Conservation (phyloP, 2,329 filamentous ascomycete species). For the Diaporthe australafricana region DNA sequence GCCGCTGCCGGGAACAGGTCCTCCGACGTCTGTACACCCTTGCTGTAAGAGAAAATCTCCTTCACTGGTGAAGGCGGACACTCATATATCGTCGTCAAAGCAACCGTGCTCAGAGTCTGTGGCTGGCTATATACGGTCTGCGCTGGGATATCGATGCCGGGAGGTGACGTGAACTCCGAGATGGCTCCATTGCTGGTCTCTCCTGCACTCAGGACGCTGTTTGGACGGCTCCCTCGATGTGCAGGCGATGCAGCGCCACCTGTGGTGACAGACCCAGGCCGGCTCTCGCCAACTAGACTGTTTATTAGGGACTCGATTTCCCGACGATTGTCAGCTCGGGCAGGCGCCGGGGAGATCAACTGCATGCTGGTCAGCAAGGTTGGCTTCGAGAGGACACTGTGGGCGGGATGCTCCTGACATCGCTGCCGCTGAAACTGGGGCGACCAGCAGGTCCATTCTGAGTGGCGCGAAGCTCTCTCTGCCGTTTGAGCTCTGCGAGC, state of each 20-base stretch:
- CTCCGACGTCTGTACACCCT: constrained; percentile 91
- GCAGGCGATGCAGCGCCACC: constrained; percentile 74
- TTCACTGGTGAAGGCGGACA: constrained; percentile 79
- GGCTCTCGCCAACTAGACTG: constrained; percentile 82
- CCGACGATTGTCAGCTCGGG: constrained; percentile 75
- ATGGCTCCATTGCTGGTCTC: constrained; percentile 80
- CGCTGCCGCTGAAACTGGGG: constrained; percentile 74
- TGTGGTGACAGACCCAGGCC: constrained; percentile 75
- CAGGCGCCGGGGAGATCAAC: constrained; percentile 77
- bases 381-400: constrained; percentile 23
- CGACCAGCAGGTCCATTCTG: constrained; percentile 78
- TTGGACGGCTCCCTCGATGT: constrained; percentile 79
- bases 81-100: constrained; percentile 83
- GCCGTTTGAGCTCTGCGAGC: constrained; percentile 94
- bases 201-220: constrained; percentile 85
- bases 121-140: constrained; percentile 53
- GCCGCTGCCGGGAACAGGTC: constrained; percentile 72
- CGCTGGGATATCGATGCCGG: constrained; percentile 50
- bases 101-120: constrained; percentile 80
- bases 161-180: constrained; percentile 67
- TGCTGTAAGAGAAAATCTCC: constrained; percentile 96
- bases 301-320: constrained; percentile 90
- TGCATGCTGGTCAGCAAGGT: constrained; percentile 47
- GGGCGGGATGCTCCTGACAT: constrained; percentile 66
- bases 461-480: constrained; percentile 84